Evolutionary conservation across 345 rosid genomes (phyloP).

Genomic region (Passiflora organensis): DNA sequence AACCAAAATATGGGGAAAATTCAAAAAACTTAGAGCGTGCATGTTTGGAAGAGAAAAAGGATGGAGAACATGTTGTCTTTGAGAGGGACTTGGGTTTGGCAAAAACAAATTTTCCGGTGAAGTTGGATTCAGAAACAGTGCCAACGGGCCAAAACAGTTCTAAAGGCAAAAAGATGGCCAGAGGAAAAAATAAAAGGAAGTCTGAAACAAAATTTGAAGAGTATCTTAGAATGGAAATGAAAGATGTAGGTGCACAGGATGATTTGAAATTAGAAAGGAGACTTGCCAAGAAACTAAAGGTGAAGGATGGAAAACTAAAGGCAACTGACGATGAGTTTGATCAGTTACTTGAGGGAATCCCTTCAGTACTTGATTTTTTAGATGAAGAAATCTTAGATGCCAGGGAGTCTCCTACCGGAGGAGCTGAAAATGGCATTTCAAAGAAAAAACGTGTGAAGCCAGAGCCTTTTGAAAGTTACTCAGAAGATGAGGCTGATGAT

Average conservation of each 20-base stretch:
- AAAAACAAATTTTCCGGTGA: slow-evolving; percentile 2
- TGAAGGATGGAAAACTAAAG: slow-evolving; percentile 59
- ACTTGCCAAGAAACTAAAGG: slow-evolving; percentile 84
- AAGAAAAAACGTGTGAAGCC: slow-evolving; percentile 9
- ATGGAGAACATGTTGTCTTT: neutral
- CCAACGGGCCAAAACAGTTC: neutral
- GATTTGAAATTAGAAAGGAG: slow-evolving; percentile 70
- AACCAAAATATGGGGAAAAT: slow-evolving; percentile 14
- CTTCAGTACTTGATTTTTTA: slow-evolving; percentile 35
- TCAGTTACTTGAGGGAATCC: slow-evolving; percentile 42
- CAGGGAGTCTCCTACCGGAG: slow-evolving; percentile 15
- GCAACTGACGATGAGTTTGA: slow-evolving; percentile 64
- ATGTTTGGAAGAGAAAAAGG: slow-evolving; percentile 8
- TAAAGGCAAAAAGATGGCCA: slow-evolving; percentile 24
- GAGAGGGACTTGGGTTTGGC: slow-evolving; percentile 13
- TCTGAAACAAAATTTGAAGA: slow-evolving; percentile 68
- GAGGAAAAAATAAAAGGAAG: slow-evolving; percentile 29
- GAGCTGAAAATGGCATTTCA: neutral
- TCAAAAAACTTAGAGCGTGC: slow-evolving; percentile 13
- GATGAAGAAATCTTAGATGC: slow-evolving; percentile 15
- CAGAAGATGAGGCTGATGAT: slow-evolving; percentile 6
- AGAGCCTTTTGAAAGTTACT: slow-evolving; percentile 2
- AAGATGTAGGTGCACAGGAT: slow-evolving; percentile 26
- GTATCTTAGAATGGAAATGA: slow-evolving; percentile 53
- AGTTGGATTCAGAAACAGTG: slow-evolving; percentile 6